Base-by-base conservation (phyloP, 495 filamentous ascomycete species). In the Stereocaulon alpinum region DNA sequence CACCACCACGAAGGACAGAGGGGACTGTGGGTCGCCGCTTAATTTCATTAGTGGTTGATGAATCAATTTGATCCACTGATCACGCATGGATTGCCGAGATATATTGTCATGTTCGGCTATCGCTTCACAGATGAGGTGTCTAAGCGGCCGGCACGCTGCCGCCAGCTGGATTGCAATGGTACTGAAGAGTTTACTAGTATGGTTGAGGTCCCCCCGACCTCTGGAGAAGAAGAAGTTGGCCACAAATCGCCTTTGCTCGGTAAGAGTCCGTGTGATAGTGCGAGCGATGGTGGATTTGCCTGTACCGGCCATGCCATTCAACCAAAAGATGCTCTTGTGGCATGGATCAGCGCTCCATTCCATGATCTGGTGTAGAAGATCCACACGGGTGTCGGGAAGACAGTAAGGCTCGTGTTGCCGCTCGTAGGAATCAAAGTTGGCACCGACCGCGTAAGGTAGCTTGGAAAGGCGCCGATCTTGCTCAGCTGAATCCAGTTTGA, bases 191-290 rank as follows among this genome's bases (percentile, higher is more conserved):
- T 64, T 69, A 15, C 43, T 64, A 11, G 72, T 72, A 50, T 66
- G 70, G 6, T 70, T 71, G 55, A 72, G 70, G 61, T 81, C 75
- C 2, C 68, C 68, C 41, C 76, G 72, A 22, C 75, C 75, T 61
- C 71, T 72, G 54, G 74, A 76, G 66, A 82, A 83, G 68, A 83
- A 79, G 66, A 81, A 80, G 63, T 71, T 77, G 0, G 70, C 72
- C 11, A 67, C 69, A 17, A 74, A 62, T 15, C 40, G 30, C 0
- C 61, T 55, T 24, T 56, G 30, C 1, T 67, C 32, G 6, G 64
- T 57, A 40, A 70, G 57, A 4, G 40, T 64, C 1, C 42, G 59
- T 24, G 69, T 66, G 2, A 73, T 55, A 51, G 69, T 71, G 29
- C 67, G 65, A 42, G 71, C 64, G 56, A 74, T 67, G 15, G 68